Evolutionary conservation across 1,284 basidiomycete species (phyloP).

Genomic region (Ceratobasidium sp.): DNA sequence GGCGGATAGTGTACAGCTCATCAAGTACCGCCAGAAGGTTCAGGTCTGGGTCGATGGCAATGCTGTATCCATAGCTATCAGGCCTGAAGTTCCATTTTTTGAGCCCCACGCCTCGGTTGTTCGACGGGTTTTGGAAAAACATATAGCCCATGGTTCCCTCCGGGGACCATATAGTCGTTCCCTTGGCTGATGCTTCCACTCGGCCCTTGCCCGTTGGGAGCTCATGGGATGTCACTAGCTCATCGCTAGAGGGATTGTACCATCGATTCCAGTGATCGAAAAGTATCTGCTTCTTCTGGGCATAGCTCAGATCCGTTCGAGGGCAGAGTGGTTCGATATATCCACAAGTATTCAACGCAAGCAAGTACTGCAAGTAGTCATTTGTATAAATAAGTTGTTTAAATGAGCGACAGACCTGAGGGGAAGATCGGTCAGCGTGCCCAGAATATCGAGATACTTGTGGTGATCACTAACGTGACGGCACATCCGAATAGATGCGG

Average conservation of each 20-base stretch:
- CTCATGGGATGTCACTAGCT: too few relatives aligned
- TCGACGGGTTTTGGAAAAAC: slow-evolving; percentile 12
- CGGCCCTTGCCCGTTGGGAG: not conserved
- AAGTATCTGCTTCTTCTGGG: slow-evolving; percentile 12
- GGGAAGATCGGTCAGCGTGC: not conserved
- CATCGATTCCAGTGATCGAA: not conserved
- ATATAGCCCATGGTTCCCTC: not conserved
- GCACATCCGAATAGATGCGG: not conserved
- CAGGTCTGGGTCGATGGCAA: slow-evolving; percentile 9
- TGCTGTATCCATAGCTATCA: too few relatives aligned
- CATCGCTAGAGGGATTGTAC: not conserved
- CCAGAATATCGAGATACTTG: too few relatives aligned
- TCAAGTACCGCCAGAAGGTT: slow-evolving; percentile 3
- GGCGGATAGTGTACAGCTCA: not conserved
- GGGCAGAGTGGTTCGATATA: slow-evolving; percentile 1
- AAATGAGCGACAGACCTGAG: slow-evolving; percentile 5
- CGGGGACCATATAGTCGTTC: not conserved
- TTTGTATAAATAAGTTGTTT: not conserved
- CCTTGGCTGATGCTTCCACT: not conserved
- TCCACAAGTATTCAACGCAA: slow-evolving; percentile 20
- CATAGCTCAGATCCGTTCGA: slow-evolving; percentile 27
- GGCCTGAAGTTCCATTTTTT: not conserved
- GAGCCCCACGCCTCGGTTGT: not conserved
- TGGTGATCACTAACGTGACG: not conserved
- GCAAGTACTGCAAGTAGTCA: slow-evolving; percentile 9